A percentile compares a stretch with the other conserved stretches of the same genome.
These are phyloP conservation scores for Stemphylium lycopersici DNA, from an alignment of 2,329 filamentous ascomycete genomes.

Conservation along the genomic window DNA sequence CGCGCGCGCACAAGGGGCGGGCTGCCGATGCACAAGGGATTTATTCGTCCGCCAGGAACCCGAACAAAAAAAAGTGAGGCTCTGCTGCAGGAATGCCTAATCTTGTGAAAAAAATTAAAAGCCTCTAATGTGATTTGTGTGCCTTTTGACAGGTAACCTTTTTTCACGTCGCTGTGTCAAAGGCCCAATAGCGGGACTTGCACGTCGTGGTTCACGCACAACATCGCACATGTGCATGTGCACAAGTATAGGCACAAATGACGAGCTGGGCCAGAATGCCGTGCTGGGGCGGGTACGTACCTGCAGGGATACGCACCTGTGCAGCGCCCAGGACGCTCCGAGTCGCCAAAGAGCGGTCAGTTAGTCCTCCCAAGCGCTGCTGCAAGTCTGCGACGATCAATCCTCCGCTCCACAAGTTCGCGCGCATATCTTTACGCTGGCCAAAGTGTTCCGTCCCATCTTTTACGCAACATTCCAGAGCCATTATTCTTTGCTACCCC, in stretches of 20 bases:
- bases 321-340: constrained; percentile 4
- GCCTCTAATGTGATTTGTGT: too few relatives aligned
- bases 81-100: background rate
- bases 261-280: constrained; percentile 13
- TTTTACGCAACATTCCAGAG: too few relatives aligned
- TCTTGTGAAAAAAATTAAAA: background rate
- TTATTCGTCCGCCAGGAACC: background rate
- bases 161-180: background rate
- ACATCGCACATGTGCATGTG: constrained; percentile 21
- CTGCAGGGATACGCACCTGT: constrained; percentile 21
- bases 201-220: constrained; percentile 27
- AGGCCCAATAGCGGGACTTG: background rate
- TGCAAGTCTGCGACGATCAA: constrained; percentile 17
- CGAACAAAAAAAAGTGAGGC: background rate
- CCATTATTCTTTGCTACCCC: constrained; percentile 9
- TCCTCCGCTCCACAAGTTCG: constrained; percentile 36
- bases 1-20: constrained; percentile 1
- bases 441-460: constrained; percentile 7
- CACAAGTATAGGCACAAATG: constrained; percentile 18
- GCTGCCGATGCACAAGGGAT: constrained; percentile 1
- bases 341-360: constrained; percentile 32
- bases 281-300: constrained; percentile 1
- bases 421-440: constrained; percentile 20
- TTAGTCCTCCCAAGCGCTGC: constrained; percentile 11
- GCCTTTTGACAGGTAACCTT: too few relatives aligned